Base-by-base conservation (phyloP, 164 flowering plant genomes). In the Pachysandra terminalis region DNA sequence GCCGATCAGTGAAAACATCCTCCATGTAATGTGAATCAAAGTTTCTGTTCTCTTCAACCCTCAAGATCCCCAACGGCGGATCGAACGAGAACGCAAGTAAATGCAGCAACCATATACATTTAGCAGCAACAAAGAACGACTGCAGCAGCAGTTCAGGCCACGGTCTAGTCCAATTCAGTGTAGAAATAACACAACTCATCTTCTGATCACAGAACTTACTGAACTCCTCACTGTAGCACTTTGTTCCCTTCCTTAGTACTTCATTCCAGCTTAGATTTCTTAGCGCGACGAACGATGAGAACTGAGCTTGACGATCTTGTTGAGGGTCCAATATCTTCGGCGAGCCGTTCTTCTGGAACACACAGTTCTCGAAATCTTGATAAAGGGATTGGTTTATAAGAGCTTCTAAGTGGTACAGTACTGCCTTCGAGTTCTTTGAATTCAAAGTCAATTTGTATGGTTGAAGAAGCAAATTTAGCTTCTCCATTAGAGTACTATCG, bases 141-240 rank as follows among this genome's bases (percentile, higher is more conserved):
- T 90, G 98, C 3, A 95, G 92, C 8, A 91, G 87, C 64, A 82
- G 95, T 55, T 94, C 98, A 9, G 96, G 86, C 98, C 97, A 94
- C 12, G 91, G 93, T 28, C 86, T 81, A 0, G 84, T 89, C 97
- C 97, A 91, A 56, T 80, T 85, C 67, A 95, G 70, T 9, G 80
- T 69, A 12, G 88, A 68, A 22, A 92, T 84, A 3, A 95, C 84
- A 75, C 84, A 80, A 65, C 88, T 89, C 97, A 95, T 95, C 62
- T 95, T 95, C 79, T 87, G 88, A 73, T 95, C 98, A 69, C 98
- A 95, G 48, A 89, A 95, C 74, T 77, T 80, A 62, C 97, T 95
- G 80, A 95, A 90, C n/a, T 90, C 97, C 41, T 92, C 94, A 54
- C 97, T 90, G 81, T 90, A 95, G 56, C 81, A 86, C 68, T 90